Conservation (phyloP, 164 flowering plant genomes). For the Piper longum region DNA sequence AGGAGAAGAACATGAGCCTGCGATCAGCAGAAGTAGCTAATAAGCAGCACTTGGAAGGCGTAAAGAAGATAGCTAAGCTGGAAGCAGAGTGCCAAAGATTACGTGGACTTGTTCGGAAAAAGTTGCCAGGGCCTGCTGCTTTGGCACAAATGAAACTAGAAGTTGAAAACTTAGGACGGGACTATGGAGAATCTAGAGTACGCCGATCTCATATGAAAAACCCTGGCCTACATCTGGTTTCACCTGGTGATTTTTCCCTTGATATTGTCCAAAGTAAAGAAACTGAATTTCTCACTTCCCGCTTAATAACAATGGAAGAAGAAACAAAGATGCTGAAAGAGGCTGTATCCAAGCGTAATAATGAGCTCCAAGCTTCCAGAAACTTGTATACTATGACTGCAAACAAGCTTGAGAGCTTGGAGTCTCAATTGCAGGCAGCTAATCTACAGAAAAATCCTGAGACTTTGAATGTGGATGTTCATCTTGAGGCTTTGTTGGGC, state of each 20-base stretch:
- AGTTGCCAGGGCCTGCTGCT: constrained; percentile 98
- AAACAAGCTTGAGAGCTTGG: constrained; percentile 65
- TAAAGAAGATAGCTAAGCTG: constrained; percentile 75
- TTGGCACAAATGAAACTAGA: constrained; percentile 98
- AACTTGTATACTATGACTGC: constrained; percentile 70
- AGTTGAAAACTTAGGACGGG: constrained; percentile 79
- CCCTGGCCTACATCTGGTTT: constrained; percentile 32
- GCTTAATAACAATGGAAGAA: constrained; percentile 81
- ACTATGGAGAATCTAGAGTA: constrained; percentile 47
- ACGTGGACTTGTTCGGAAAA: constrained; percentile 90
- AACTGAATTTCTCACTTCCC: constrained; percentile 68
- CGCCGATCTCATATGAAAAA: constrained; percentile 58
- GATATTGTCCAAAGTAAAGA: constrained; percentile 67
- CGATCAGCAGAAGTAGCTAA: constrained; percentile 82
- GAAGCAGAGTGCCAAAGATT: constrained; percentile 98
- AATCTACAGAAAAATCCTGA: constrained; percentile 30
- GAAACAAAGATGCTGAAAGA: constrained; percentile 96
- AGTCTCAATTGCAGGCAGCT: constrained; percentile 39
- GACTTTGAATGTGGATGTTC: constrained; percentile 19
- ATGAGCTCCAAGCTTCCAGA: constrained; percentile 75
- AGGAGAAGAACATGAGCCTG: constrained; percentile 89
- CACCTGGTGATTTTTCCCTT: constrained; percentile 32
- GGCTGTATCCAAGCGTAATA: constrained; percentile 86
- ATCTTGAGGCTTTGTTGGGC: constrained; percentile 29
- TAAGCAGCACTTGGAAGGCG: constrained; percentile 87